Conservation (phyloP, 2,329 filamentous ascomycete genomes). For the Rasamsonia emersonii region DNA sequence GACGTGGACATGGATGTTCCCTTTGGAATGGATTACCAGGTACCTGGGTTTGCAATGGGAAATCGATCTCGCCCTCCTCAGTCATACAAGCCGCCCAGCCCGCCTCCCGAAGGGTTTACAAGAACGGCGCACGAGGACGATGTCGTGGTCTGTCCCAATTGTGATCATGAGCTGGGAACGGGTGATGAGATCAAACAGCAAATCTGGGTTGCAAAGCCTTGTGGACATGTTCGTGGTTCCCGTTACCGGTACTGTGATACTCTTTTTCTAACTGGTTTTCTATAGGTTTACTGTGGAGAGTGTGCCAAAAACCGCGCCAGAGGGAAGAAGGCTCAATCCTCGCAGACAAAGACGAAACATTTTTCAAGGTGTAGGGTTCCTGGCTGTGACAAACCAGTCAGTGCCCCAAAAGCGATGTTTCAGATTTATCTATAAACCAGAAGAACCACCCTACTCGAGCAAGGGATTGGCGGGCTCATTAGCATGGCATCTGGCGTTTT, state of each 20-base stretch:
- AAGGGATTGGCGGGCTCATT: slow-evolving; percentile 2
- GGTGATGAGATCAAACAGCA: slow-evolving; percentile 66
- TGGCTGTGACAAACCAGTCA: slow-evolving; percentile 33
- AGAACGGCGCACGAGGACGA: slow-evolving; percentile 64
- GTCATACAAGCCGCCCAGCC: slow-evolving; percentile 54
- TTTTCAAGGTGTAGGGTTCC: slow-evolving; percentile 38
- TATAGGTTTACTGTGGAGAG: slow-evolving; percentile 41
- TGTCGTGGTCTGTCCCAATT: slow-evolving; percentile 75
- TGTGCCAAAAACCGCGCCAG: slow-evolving; percentile 35
- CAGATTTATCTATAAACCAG: slow-evolving; percentile 38
- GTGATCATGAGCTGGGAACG: slow-evolving; percentile 71
- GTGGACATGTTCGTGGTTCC: slow-evolving; percentile 68
- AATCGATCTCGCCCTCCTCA: slow-evolving; percentile 13
- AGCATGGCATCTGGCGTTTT: slow-evolving; percentile 4
- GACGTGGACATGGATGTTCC: slow-evolving; percentile 19
- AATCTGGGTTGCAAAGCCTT: slow-evolving; percentile 85
- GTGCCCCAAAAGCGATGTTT: slow-evolving; percentile 33
- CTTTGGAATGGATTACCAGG: slow-evolving; percentile 6
- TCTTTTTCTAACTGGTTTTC: slow-evolving; percentile 1
- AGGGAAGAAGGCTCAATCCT: slow-evolving; percentile 22
- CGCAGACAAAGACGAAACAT: slow-evolving; percentile 22
- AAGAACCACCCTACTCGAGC: neutral
- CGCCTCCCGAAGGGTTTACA: slow-evolving; percentile 69
- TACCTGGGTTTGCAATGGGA: slow-evolving; percentile 33
- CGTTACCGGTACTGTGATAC: neutral